A percentile compares a stretch with the other conserved stretches of the same genome.
These are phyloP conservation scores for Jimgerdemannia lactiflua DNA, from an alignment of 192 early-diverging fungal species.

Conservation along the genomic window DNA sequence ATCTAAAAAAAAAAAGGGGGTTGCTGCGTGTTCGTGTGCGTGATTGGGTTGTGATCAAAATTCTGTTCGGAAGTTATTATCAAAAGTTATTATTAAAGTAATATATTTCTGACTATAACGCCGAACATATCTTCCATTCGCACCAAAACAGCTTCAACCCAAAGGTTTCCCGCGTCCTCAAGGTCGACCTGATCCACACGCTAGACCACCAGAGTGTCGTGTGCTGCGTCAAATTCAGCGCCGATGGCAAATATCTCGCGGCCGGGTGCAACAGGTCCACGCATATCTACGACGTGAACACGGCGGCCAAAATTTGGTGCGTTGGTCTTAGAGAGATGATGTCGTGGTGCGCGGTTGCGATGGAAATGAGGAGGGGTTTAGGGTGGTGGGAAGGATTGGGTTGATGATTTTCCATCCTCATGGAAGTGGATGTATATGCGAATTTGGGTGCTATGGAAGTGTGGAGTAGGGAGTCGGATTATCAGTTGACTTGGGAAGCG, in stretches of 20 bases:
- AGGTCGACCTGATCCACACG: constrained; percentile 63
- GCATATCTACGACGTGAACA: constrained; percentile 84
- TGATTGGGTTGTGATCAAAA: no score
- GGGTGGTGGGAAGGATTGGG: not conserved
- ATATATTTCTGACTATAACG: not conserved
- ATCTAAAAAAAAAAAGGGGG: no score
- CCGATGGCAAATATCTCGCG: constrained; percentile 88
- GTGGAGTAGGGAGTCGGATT: no score
- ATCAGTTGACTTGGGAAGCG: no score
- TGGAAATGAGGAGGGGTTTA: no score
- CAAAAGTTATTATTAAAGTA: not conserved
- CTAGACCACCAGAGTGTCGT: constrained; percentile 78
- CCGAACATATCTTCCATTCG: no score
- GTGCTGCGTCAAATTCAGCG: constrained; percentile 95
- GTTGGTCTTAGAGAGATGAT: not conserved
- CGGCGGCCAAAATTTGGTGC: constrained; percentile 70
- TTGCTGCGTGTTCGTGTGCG: no score
- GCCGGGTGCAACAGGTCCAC: constrained; percentile 93
- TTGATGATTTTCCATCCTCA: constrained; percentile 19
- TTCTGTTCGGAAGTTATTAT: not conserved
- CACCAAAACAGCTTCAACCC: constrained; percentile 55
- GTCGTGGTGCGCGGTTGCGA: no score
- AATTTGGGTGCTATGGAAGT: not conserved
- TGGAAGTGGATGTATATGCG: not conserved
- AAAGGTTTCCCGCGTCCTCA: constrained; percentile 55